phyloP scores from a whole-genome alignment of 1,139 yeast species.

The Saccharomyces hybrid region DNA sequence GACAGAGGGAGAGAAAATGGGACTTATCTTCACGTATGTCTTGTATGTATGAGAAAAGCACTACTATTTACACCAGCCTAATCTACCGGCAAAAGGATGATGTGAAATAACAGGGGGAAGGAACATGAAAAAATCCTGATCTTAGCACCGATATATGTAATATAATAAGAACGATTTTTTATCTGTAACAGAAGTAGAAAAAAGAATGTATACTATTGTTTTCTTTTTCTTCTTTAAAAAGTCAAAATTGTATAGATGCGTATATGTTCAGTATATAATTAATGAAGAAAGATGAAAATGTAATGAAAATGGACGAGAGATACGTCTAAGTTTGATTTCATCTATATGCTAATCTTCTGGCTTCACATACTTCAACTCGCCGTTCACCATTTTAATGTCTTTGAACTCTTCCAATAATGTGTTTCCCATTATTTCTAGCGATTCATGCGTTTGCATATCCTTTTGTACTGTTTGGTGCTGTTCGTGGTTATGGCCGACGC shows the following conservation, averaged over 20 bases:
- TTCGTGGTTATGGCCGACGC: background rate
- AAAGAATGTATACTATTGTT: background rate
- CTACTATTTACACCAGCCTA: background rate
- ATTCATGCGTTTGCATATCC: background rate
- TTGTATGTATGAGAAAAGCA: background rate
- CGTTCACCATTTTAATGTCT: slow-evolving; percentile 6
- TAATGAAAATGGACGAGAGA: background rate
- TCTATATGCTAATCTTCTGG: background rate
- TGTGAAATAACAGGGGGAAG: background rate
- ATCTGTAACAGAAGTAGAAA: background rate
- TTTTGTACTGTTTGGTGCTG: background rate
- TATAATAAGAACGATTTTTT: background rate
- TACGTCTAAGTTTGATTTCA: background rate
- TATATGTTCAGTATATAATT: background rate
- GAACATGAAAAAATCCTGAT: background rate
- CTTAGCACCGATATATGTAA: background rate
- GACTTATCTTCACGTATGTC: background rate
- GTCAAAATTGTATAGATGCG: background rate
- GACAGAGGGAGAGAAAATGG: background rate
- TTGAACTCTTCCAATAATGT: slow-evolving; percentile 6
- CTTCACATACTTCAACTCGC: slow-evolving; percentile 5
- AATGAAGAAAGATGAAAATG: background rate
- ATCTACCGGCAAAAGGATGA: background rate
- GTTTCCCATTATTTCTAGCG: slow-evolving; percentile 12
- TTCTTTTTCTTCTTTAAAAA: background rate